Evolutionary conservation across 2,329 filamentous ascomycete genomes (phyloP), one percentile per base, ranked within the genome.

Genomic region (Xylaria multiplex): DNA sequence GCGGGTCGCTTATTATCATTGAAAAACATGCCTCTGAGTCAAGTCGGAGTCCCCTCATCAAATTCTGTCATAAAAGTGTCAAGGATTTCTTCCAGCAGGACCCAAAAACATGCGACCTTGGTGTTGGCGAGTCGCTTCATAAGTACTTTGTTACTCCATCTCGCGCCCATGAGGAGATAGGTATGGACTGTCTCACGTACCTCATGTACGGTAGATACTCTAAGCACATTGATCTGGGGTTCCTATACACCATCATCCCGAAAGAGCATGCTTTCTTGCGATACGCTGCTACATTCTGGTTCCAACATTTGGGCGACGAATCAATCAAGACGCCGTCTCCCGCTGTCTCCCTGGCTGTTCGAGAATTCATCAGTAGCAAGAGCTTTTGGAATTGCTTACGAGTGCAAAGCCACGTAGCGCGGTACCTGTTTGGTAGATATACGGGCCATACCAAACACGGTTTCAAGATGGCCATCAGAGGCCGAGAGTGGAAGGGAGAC

Each of bases 221-320:
- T 13, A 67, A 67, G 45, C 65, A 59, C 13, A 53, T 67, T 1
- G 54, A 67, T 35, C 53, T 67, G 6, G 46, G 32, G 0, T 65
- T 65, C 45, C 24, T 65, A 3, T 42, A 56, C 27, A 27, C n/a
- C 13, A 22, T 19, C 4, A 50, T 65, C 16, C 61, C 62, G 42
- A 65, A 65, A 49, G 65, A 67, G 9, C 65, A 67, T 46, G 56
- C 65, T 13, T 67, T 67, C 42, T 22, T 67, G 16, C 27, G 50
- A 50, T 67, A 67, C 16, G 65, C 65, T 16, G 61, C 57, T 27
- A 62, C 62, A 2, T 67, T 67, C 22, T 67, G 65, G 65, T 67
- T 67, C 27, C 65, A 67, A 32, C 65, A 67, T 48, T 45, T 67
- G 13, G 49, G 46, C 4, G 48, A 56, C n/a, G 43, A 59, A 22